These are phyloP conservation scores for Naegleria gruberi DNA, from an alignment of 208 protist species.

Conservation along the genomic window DNA sequence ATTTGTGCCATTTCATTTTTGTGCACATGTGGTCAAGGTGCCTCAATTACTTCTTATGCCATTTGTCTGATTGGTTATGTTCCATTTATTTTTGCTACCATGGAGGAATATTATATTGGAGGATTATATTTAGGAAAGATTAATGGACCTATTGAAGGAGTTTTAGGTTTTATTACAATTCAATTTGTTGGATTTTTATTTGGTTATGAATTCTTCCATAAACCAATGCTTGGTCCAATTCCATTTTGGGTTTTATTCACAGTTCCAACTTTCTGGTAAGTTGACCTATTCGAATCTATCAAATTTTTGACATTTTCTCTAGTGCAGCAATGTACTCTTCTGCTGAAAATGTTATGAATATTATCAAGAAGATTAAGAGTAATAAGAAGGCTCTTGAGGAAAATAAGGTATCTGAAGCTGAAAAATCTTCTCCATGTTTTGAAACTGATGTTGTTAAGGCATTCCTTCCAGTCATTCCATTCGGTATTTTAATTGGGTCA, in stretches of 20 bases:
- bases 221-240: background rate
- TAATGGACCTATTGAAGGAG: slow-evolving; percentile 16
- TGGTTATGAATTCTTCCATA: background rate
- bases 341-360: background rate
- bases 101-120: slow-evolving; percentile 18
- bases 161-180: background rate
- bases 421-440: background rate
- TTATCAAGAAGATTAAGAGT: background rate
- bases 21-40: background rate
- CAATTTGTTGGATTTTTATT: background rate
- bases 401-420: background rate
- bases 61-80: background rate
- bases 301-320: no score
- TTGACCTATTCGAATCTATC: background rate
- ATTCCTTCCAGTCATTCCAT: background rate
- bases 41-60: background rate
- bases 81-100: slow-evolving; percentile 6
- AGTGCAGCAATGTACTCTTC: background rate
- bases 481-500: background rate
- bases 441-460: background rate
- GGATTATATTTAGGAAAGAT: slow-evolving; percentile 13
- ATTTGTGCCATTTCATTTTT: background rate
- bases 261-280: background rate
- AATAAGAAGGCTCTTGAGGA: background rate
- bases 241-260: background rate